phyloP scores from a whole-genome alignment of 2,329 filamentous ascomycete genomes.

The Macrophomina tecta region DNA sequence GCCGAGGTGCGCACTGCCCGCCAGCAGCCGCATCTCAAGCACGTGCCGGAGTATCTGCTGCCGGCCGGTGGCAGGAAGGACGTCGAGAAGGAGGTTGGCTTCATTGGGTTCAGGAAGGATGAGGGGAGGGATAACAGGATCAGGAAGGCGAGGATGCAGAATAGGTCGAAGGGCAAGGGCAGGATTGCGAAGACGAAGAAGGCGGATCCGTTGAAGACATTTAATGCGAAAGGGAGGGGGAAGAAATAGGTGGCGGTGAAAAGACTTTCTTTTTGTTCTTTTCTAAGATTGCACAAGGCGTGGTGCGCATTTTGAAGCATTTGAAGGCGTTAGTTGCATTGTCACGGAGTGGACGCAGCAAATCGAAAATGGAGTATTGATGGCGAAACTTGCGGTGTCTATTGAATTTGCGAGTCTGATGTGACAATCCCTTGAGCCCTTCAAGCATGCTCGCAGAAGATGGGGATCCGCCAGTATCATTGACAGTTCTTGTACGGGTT shows the following conservation, averaged over 20 bases:
- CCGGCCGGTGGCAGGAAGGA: constrained; percentile 75
- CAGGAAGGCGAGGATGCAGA: constrained; percentile 52
- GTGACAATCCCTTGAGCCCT: neutral
- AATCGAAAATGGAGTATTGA: neutral
- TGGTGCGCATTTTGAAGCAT: neutral
- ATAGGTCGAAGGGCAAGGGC: constrained; percentile 54
- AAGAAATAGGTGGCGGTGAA: constrained; percentile 39
- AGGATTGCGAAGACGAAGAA: constrained; percentile 60
- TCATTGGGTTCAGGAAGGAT: constrained; percentile 68
- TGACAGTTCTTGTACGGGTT: no score
- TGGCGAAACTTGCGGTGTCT: neutral
- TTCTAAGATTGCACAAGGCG: neutral
- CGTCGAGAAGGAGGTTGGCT: constrained; percentile 72
- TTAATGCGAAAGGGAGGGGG: constrained; percentile 62
- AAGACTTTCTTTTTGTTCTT: neutral
- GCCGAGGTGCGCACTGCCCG: constrained; percentile 82
- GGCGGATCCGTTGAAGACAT: constrained; percentile 85
- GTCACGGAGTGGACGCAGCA: neutral
- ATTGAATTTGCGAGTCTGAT: neutral
- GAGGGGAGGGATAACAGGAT: constrained; percentile 49
- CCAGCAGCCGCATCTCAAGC: constrained; percentile 87
- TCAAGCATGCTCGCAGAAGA: no score
- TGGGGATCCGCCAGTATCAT: no score
- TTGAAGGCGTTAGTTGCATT: neutral
- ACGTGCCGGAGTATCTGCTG: constrained; percentile 92